Evolutionary conservation across 1,139 yeast genomes (phyloP).

Genomic region (Pichia kudriavzevii): DNA sequence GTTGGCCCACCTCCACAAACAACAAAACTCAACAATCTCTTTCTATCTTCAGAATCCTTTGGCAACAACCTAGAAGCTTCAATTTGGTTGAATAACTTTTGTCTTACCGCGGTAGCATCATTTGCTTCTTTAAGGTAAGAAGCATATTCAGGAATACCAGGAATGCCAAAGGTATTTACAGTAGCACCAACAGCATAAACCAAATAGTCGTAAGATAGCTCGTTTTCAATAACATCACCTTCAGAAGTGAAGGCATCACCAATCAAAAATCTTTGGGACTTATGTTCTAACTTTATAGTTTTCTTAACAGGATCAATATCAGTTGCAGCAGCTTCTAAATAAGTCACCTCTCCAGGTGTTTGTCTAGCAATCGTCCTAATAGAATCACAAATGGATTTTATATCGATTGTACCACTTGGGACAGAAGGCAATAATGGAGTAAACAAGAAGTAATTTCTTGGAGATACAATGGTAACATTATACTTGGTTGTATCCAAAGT

Average conservation of each 20-base stretch:
- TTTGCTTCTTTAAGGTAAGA: conserved; percentile 52
- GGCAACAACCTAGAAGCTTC: conserved; percentile 72
- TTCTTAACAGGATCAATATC: conserved; percentile 46
- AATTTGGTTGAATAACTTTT: conserved; percentile 52
- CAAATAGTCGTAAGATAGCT: conserved; percentile 60
- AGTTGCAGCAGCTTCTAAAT: conserved; percentile 56
- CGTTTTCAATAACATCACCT: conserved; percentile 37
- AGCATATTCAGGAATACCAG: conserved; percentile 65
- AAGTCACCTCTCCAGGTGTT: conserved; percentile 49
- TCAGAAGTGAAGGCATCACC: conserved; percentile 41
- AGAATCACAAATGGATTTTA: conserved; percentile 51
- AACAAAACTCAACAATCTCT: conserved; percentile 64
- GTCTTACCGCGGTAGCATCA: conserved; percentile 50
- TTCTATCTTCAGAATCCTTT: conserved; percentile 57
- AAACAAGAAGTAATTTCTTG: conserved; percentile 55
- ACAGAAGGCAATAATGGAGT: conserved; percentile 56
- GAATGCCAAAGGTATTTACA: conserved; percentile 76
- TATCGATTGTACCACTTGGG: conserved; percentile 54
- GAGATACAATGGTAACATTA: conserved; percentile 54
- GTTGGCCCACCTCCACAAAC: conserved; percentile 94
- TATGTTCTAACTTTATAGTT: conserved; percentile 47
- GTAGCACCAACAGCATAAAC: conserved; percentile 82
- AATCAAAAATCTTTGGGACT: conserved; percentile 42
- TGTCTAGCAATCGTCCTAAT: conserved; percentile 43
- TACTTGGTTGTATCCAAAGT: conserved; percentile 53